Evolutionary conservation across 2,329 filamentous ascomycete genomes (phyloP).

Genomic region (Cryphonectria nitschkei): DNA sequence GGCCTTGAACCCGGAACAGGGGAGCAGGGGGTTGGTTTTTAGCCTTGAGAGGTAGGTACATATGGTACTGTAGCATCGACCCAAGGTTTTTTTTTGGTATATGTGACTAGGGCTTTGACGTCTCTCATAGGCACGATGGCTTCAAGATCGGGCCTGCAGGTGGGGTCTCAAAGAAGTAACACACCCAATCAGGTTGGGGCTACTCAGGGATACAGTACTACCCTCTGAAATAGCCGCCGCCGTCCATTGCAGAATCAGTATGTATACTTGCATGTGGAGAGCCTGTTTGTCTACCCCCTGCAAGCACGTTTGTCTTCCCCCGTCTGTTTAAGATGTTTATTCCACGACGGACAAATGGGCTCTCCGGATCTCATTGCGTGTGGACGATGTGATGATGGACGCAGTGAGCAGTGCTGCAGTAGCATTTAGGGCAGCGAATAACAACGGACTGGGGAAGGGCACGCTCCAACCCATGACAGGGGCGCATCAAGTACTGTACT

Average conservation of each 20-base stretch:
- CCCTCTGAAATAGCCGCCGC: constrained; percentile 17
- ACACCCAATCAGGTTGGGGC: constrained; percentile 9
- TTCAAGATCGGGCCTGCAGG: constrained; percentile 14
- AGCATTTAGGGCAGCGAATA: not conserved
- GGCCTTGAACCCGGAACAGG: not conserved
- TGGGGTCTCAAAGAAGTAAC: not conserved
- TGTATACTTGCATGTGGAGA: not conserved
- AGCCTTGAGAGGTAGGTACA: constrained; percentile 1
- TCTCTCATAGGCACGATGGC: constrained; percentile 20
- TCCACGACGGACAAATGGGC: not conserved
- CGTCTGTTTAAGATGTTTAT: not conserved
- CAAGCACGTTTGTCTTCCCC: too few species aligned
- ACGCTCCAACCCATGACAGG: not conserved
- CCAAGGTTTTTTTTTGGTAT: not conserved
- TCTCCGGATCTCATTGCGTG: not conserved
- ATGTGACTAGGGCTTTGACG: not conserved
- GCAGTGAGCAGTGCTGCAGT: not conserved
- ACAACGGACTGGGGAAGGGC: not conserved
- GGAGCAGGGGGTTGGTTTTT: not conserved
- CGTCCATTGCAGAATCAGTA: constrained; percentile 7
- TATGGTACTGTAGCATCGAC: constrained; percentile 10
- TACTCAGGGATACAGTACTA: not conserved
- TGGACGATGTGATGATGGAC: not conserved
- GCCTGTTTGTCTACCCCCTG: not conserved
- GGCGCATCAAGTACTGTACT: not conserved